Conservation (phyloP, 331 rosid genomes). For the Pyracantha coccinea region DNA sequence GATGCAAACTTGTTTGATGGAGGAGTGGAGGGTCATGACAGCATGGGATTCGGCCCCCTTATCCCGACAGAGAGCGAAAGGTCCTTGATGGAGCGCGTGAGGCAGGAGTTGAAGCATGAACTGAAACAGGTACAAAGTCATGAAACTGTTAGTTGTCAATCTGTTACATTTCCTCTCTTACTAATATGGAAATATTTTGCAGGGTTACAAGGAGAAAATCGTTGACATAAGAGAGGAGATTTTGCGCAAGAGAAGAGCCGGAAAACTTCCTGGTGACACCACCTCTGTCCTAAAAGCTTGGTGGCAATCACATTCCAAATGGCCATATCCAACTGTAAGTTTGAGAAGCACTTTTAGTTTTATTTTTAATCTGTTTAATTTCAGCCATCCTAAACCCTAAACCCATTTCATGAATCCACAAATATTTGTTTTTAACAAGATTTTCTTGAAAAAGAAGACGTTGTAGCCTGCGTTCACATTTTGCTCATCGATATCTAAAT, state of each 20-base stretch:
- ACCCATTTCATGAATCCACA: too few relatives aligned
- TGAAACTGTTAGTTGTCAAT: not conserved
- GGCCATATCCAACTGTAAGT: constrained; percentile 98
- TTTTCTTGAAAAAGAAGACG: not conserved
- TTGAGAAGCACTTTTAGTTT: constrained; percentile 5
- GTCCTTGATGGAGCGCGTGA: constrained; percentile 93
- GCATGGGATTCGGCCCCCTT: constrained; percentile 94
- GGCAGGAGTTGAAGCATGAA: constrained; percentile 92
- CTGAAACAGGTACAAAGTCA: constrained; percentile 50
- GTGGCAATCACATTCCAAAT: constrained; percentile 96
- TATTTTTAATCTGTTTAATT: not conserved
- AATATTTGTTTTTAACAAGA: too few relatives aligned
- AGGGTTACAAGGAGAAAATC: constrained; percentile 94
- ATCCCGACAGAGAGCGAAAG: constrained; percentile 92
- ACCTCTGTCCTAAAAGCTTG: constrained; percentile 88
- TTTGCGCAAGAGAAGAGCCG: constrained; percentile 91
- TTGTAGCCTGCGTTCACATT: not conserved
- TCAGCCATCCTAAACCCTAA: not conserved
- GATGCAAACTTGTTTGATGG: constrained; percentile 79
- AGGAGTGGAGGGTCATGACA: constrained; percentile 63
- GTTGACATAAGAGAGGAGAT: constrained; percentile 93
- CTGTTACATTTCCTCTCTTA: constrained; percentile 9
- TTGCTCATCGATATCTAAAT: not conserved
- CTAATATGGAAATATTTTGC: not conserved
- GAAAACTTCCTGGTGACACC: constrained; percentile 96